Evolutionary conservation across 2,329 filamentous ascomycete species (phyloP).

Genomic region (Aspergillus eucalypticola): DNA sequence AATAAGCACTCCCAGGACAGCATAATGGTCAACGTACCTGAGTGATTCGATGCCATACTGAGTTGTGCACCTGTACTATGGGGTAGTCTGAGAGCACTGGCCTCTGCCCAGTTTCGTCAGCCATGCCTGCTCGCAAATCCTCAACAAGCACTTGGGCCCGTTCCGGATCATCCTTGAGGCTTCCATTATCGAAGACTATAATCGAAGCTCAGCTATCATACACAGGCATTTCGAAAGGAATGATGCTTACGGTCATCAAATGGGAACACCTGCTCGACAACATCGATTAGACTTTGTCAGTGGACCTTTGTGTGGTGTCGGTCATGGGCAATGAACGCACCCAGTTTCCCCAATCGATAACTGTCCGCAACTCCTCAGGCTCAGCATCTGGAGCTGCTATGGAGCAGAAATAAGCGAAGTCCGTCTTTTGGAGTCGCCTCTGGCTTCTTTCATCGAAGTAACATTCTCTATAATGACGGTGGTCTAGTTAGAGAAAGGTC

Average conservation of each 20-base stretch:
- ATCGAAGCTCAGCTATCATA: background rate
- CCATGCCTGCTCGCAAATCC: slow-evolving; percentile 22
- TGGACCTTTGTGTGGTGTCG: background rate
- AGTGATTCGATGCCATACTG: slow-evolving; percentile 27
- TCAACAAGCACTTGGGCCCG: slow-evolving; percentile 26
- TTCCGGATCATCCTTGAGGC: slow-evolving; percentile 25
- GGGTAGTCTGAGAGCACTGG: slow-evolving; percentile 4
- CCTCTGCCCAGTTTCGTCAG: slow-evolving; percentile 18
- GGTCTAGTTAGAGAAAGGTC: background rate
- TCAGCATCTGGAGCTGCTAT: slow-evolving; percentile 27
- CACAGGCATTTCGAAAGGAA: too few relatives aligned
- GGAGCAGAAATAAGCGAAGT: slow-evolving; percentile 30
- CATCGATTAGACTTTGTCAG: background rate
- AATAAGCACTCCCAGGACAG: background rate
- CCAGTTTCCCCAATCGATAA: slow-evolving; percentile 34
- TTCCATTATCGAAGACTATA: slow-evolving; percentile 34
- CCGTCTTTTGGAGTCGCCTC: slow-evolving; percentile 17
- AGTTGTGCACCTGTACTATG: slow-evolving; percentile 30
- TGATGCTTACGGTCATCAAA: slow-evolving; percentile 17
- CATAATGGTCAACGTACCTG: slow-evolving; percentile 5
- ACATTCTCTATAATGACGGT: slow-evolving; percentile 15
- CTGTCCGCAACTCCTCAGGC: slow-evolving; percentile 23
- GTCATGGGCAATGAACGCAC: slow-evolving; percentile 6
- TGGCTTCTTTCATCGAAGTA: slow-evolving; percentile 13
- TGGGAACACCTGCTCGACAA: slow-evolving; percentile 14